Percentiles rank a stretch among this genome's conserved stretches.
These are phyloP conservation scores for Urtica urens DNA, from an alignment of 306 rosid genomes.

Conservation along the genomic window DNA sequence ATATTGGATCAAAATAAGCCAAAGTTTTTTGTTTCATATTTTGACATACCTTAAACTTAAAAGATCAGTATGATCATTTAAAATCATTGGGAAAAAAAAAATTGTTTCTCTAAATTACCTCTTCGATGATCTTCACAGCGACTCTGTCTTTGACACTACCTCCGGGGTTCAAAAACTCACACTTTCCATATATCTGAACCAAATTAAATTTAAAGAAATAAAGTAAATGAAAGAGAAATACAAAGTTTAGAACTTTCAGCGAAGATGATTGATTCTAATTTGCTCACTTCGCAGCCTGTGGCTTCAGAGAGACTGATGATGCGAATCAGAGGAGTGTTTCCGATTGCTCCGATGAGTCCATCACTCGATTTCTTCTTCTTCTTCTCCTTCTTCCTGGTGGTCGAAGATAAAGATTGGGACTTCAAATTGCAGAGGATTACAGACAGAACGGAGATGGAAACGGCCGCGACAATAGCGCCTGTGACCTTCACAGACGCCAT, in stretches of 20 bases:
- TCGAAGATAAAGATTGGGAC: slow-evolving; percentile 15
- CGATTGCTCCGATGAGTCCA: slow-evolving; percentile 67
- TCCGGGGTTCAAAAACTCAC: slow-evolving; percentile 94
- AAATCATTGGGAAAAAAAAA: too few species aligned
- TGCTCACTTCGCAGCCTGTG: slow-evolving; percentile 66
- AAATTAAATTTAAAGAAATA: background rate
- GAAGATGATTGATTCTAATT: background rate
- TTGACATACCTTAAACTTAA: too few species aligned
- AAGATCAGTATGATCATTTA: too few species aligned
- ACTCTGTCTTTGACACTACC: slow-evolving; percentile 95
- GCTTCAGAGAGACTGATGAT: slow-evolving; percentile 85
- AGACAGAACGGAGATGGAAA: slow-evolving; percentile 31
- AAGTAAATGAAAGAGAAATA: background rate
- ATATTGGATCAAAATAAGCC: too few species aligned
- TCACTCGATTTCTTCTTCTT: slow-evolving; percentile 23
- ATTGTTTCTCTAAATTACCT: too few species aligned
- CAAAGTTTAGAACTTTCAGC: background rate
- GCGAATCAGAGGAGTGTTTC: slow-evolving; percentile 81
- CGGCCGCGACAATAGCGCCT: slow-evolving; percentile 42
- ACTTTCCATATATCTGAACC: slow-evolving; percentile 72
- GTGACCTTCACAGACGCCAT: slow-evolving; percentile 58
- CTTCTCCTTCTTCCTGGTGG: background rate
- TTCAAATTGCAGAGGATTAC: slow-evolving; percentile 30
- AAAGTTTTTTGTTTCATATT: too few species aligned
- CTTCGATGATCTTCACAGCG: slow-evolving; percentile 70